These are phyloP conservation scores for Citrus trifoliata DNA, from an alignment of 345 rosid genomes.

Conservation along the genomic window DNA sequence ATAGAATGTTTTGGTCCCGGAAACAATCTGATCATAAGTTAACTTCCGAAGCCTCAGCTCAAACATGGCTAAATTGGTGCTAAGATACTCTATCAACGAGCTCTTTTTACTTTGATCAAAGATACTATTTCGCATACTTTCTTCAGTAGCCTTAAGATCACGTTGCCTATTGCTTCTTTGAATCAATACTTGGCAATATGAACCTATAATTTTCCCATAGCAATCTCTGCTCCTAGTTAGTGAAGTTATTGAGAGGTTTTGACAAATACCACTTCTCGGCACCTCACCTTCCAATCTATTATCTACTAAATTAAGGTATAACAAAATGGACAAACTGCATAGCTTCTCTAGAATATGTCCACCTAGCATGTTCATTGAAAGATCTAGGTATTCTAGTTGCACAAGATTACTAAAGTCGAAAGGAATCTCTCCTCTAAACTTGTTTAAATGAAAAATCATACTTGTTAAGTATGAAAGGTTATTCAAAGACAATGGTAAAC, in stretches of 20 bases:
- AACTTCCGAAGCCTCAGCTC: no score
- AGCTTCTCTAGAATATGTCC: constrained; percentile 65
- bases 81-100: constrained; percentile 73
- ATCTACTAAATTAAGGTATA: constrained; percentile 44
- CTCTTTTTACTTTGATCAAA: no score
- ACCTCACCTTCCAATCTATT: constrained; percentile 66
- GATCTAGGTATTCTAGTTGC: constrained; percentile 66
- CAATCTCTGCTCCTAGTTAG: constrained; percentile 61
- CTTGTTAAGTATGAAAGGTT: constrained; percentile 59
- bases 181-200: constrained; percentile 46
- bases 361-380: constrained; percentile 50
- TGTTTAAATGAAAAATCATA: constrained; percentile 65
- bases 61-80: no score
- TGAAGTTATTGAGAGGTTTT: constrained; percentile 38
- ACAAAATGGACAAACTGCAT: constrained; percentile 46
- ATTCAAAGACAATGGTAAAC: constrained; percentile 36
- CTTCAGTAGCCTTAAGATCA: constrained; percentile 44
- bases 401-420: constrained; percentile 50
- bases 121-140: no score
- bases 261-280: constrained; percentile 59
- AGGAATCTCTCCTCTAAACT: constrained; percentile 64
- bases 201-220: constrained; percentile 48
- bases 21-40: no score
- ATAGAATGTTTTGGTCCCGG: no score
- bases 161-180: constrained; percentile 30